Evolutionary conservation across 805 yeast species (phyloP).

Genomic region (Pichia nakasei): DNA sequence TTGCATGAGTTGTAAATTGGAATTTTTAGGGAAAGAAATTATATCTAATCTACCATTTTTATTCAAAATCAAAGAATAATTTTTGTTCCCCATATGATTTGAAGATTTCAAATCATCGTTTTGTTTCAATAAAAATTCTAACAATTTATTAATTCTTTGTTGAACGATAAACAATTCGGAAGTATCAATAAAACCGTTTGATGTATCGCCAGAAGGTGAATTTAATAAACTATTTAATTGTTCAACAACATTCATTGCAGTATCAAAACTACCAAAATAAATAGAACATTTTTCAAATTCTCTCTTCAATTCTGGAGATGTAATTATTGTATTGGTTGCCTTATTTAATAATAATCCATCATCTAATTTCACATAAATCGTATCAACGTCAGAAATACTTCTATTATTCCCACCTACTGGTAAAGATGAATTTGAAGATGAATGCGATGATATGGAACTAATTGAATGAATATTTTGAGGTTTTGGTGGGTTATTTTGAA

Average conservation of each 20-base stretch:
- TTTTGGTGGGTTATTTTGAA: conserved; percentile 6
- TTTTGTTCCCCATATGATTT: conserved; percentile 25
- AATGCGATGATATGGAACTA: conserved; percentile 10
- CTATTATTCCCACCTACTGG: not conserved
- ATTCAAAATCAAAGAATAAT: conserved; percentile 28
- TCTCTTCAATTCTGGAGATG: conserved; percentile 47
- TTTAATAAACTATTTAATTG: conserved; percentile 25
- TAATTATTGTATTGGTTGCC: conserved; percentile 39
- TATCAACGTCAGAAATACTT: conserved; percentile 10
- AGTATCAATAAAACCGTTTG: not conserved
- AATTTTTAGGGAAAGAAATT: conserved; percentile 54
- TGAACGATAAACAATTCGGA: conserved; percentile 14
- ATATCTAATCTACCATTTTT: conserved; percentile 49
- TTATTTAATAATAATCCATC: conserved; percentile 54
- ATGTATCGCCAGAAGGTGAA: not conserved
- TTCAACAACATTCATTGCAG: conserved; percentile 32
- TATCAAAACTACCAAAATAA: conserved; percentile 44
- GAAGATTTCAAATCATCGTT: conserved; percentile 36
- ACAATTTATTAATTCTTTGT: conserved; percentile 23
- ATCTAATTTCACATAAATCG: conserved; percentile 34
- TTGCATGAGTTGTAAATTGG: conserved; percentile 48
- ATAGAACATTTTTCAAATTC: conserved; percentile 39
- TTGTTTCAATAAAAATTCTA: conserved; percentile 34
- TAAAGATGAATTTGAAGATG: not conserved
- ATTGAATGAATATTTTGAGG: conserved; percentile 7